Base-by-base conservation (phyloP, 805 yeast species). In the Zygotorulaspora sp. region DNA sequence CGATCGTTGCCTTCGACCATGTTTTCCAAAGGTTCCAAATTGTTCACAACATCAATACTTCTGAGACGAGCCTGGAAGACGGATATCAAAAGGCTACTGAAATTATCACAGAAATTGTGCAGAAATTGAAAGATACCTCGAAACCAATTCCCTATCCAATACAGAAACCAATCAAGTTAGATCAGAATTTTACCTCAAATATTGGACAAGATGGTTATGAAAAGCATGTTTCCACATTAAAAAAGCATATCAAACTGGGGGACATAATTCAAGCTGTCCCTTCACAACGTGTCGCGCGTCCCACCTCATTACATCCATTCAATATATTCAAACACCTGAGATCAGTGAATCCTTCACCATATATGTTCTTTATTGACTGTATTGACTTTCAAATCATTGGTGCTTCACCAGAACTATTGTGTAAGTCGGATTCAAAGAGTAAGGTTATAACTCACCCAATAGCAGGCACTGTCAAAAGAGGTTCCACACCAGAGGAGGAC, bases 251-350 rank as follows among this genome's bases (percentile, higher is more conserved):
- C 52, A 65, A 80, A 52, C 77, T 78, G 50, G 99, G 98, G 42
- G 97, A 92, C 57, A 86, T 92, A 41, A 84, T 92, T 66, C 99
- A 92, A 65, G 96, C 95, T 1, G 99, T 92, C 16, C 99, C 99
- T 5, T 89, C 97, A 1, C 98, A 92, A 69, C 75, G 99, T 57
- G 88, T 92, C 18, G 86, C 95, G 4, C 80, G 97, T 63, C 96
- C 96, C 24, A 92, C 99, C 0, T 78, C 88, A 3, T 69, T 92
- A 51, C 97, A 92, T 61, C 97, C 99, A 2, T 92, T 92, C 74
- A 92, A 92, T 65, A 83, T 92, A 32, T 92, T 90, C 66, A 81
- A 95, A 50, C 97, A 90, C 57, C 72, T 92, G 53, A 76, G 98
- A 58, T 83, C 96, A 0, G 97, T 92, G 32, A 92, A 92, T 64